Percentiles rank a stretch among this genome's conserved stretches.
Conservation (phyloP, 305 asterid species). For the Rubia tinctorum region DNA sequence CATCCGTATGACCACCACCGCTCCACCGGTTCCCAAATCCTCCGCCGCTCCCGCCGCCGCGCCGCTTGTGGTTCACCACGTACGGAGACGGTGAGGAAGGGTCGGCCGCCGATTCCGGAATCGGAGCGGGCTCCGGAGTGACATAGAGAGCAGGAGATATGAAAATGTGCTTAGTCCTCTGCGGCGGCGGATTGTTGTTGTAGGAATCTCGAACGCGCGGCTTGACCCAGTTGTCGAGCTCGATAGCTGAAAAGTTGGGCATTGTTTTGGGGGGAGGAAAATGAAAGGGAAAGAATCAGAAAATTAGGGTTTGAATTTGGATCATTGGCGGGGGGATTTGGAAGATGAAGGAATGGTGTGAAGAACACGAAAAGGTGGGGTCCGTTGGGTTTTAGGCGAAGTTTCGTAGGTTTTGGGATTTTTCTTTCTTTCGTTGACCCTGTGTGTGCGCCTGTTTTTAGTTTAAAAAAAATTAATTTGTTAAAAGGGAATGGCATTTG, state of each 20-base stretch:
- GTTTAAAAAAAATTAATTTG: no score
- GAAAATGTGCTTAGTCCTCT: conserved; percentile 41
- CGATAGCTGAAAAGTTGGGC: conserved; percentile 61
- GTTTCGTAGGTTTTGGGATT: conserved; percentile 12
- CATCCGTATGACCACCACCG: conserved; percentile 8
- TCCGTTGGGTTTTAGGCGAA: conserved; percentile 16
- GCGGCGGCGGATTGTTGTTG: conserved; percentile 15
- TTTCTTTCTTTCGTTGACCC: background rate
- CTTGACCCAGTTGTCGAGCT: conserved; percentile 54
- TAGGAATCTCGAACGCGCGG: conserved; percentile 43
- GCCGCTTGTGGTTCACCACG: conserved; percentile 71
- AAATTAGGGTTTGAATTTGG: conserved; percentile 10
- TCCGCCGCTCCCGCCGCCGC: conserved; percentile 41
- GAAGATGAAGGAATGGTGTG: background rate
- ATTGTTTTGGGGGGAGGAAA: conserved; percentile 21
- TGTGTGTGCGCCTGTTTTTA: background rate
- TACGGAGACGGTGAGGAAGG: conserved; percentile 73
- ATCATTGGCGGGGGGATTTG: background rate
- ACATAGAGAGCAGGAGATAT: conserved; percentile 66
- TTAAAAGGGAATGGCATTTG: background rate
- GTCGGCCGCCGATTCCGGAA: conserved; percentile 38
- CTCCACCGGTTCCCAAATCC: conserved; percentile 23
- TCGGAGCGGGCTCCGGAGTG: conserved; percentile 73
- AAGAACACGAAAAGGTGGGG: background rate
- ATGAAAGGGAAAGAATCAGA: background rate